phyloP scores from a whole-genome alignment of 768 basidiomycete genomes.

The Russula ochroleuca region DNA sequence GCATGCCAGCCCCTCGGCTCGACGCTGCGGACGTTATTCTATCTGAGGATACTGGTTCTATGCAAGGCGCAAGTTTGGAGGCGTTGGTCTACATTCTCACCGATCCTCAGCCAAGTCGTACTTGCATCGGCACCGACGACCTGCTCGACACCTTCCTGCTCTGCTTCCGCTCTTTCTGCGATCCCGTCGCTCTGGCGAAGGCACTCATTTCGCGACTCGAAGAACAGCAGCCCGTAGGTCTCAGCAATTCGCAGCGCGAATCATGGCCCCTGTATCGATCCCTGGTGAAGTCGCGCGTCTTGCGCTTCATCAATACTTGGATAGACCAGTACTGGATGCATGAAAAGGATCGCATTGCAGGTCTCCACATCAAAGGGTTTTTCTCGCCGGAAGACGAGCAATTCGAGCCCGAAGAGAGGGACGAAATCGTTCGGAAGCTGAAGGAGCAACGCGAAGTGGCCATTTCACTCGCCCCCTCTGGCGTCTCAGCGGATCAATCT shows the following conservation, averaged over 20 bases:
- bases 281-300: conserved; percentile 5
- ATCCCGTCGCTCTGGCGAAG: conserved; percentile 16
- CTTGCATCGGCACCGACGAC: background rate
- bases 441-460: conserved; percentile 11
- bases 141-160: conserved; percentile 14
- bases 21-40: conserved; percentile 12
- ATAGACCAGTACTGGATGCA: conserved; percentile 20
- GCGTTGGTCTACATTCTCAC: conserved; percentile 15
- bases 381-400: background rate
- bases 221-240: background rate
- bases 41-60: background rate
- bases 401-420: background rate
- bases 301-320: conserved; percentile 17
- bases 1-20: conserved; percentile 10
- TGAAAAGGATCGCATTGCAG: conserved; percentile 15
- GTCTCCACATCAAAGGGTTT: conserved; percentile 21
- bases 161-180: conserved; percentile 19
- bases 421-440: conserved; percentile 8
- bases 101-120: conserved; percentile 12
- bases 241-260: conserved; percentile 12
- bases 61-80: conserved; percentile 17
- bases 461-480: conserved; percentile 10
- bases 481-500: background rate
- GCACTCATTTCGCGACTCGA: conserved; percentile 17
- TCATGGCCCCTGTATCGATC: conserved; percentile 16